Percentiles rank a stretch among this genome's conserved stretches.
phyloP scores from a whole-genome alignment of 192 early-diverging fungal genomes.

The Linnemannia hyalina region DNA sequence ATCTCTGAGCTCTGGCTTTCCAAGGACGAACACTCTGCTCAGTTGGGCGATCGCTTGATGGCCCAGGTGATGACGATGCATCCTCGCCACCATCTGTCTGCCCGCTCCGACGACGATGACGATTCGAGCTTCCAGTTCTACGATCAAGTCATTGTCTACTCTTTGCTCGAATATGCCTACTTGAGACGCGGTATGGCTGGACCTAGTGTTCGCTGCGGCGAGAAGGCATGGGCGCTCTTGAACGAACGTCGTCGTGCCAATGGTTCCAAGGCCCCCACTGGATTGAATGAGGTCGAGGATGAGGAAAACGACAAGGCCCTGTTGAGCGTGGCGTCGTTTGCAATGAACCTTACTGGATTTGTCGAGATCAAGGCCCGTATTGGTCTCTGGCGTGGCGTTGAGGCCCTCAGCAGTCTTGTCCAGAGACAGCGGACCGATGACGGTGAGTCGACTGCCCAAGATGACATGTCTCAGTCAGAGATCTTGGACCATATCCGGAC shows the following conservation, averaged over 20 bases:
- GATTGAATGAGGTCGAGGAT: constrained; percentile 3
- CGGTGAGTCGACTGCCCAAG: neutral
- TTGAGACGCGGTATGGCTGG: constrained; percentile 49
- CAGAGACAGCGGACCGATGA: constrained; percentile 1
- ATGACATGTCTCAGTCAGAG: constrained; percentile 40
- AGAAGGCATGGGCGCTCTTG: constrained; percentile 52
- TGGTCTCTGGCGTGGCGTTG: constrained; percentile 50
- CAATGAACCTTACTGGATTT: constrained; percentile 51
- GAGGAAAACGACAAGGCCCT: constrained; percentile 39
- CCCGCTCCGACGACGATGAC: constrained; percentile 17
- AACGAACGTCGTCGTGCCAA: constrained; percentile 44
- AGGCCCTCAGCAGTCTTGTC: constrained; percentile 39
- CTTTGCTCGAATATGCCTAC: constrained; percentile 51
- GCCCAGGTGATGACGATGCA: constrained; percentile 52
- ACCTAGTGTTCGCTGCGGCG: constrained; percentile 46
- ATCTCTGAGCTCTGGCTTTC: constrained; percentile 55
- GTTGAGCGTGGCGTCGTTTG: constrained; percentile 46
- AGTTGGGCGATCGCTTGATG: constrained; percentile 48
- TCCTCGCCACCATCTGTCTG: constrained; percentile 43
- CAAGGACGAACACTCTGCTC: constrained; percentile 37
- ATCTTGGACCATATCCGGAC: constrained; percentile 55
- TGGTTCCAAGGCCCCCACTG: constrained; percentile 14
- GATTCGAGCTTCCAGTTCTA: constrained; percentile 51
- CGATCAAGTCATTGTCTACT: constrained; percentile 53
- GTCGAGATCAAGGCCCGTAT: constrained; percentile 54